Evolutionary conservation across 1,284 basidiomycete species (phyloP).

Genomic region (Cryptococcus floricola): DNA sequence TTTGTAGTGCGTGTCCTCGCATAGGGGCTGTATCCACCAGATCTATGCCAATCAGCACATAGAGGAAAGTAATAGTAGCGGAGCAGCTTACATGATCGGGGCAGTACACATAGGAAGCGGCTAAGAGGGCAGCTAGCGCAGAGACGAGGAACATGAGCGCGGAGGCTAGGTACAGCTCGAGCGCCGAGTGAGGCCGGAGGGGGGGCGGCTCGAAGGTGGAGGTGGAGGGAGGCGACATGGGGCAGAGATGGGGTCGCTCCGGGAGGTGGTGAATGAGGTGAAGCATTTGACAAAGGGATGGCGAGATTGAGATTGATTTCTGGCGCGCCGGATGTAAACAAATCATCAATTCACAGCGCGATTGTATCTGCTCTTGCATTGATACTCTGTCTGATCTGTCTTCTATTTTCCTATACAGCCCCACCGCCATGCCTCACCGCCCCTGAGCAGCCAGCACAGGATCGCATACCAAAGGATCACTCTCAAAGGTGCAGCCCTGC

Average conservation of each 20-base stretch:
- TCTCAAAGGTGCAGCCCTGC: too few species aligned
- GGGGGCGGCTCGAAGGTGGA: conserved; percentile 9
- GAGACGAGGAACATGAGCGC: conserved; percentile 6
- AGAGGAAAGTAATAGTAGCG: background rate
- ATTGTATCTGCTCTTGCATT: too few species aligned
- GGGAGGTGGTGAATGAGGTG: background rate
- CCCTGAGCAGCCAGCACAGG: too few species aligned
- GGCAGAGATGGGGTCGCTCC: background rate
- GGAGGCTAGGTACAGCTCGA: conserved; percentile 10
- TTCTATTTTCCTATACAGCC: too few species aligned
- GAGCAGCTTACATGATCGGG: conserved; percentile 5
- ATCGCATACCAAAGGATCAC: too few species aligned
- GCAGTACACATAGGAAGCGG: conserved; percentile 16
- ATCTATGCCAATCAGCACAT: background rate
- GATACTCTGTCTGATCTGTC: too few species aligned
- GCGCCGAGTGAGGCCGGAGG: background rate
- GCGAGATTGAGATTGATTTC: background rate
- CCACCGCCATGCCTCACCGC: too few species aligned
- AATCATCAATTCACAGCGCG: too few species aligned
- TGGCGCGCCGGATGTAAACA: too few species aligned
- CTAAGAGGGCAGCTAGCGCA: conserved; percentile 2
- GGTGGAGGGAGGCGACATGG: background rate
- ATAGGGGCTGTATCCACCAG: conserved; percentile 14
- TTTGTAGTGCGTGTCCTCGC: conserved; percentile 76
- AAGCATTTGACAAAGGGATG: background rate